These are phyloP conservation scores for Aechmea fasciata DNA, from an alignment of 176 grass and related monocot genomes.

Conservation along the genomic window DNA sequence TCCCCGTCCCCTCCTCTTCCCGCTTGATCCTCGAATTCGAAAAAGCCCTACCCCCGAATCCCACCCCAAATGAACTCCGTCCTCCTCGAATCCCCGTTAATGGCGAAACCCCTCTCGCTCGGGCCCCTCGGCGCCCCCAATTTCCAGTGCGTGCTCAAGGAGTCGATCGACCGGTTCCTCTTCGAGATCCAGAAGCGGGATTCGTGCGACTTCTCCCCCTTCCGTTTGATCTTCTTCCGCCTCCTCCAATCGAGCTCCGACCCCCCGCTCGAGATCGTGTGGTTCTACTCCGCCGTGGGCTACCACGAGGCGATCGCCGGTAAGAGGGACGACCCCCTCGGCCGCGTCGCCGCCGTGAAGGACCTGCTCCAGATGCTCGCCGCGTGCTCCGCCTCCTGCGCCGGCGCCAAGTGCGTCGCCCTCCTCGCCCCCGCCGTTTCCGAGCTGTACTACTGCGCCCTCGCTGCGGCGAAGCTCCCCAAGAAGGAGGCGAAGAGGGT, in stretches of 20 bases:
- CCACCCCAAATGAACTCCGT: conserved; percentile 26
- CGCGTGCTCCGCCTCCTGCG: conserved; percentile 47
- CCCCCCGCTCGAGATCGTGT: conserved; percentile 75
- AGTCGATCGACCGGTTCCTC: conserved; percentile 76
- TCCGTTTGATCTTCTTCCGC: conserved; percentile 72
- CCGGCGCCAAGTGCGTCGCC: conserved; percentile 56
- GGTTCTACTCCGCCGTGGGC: conserved; percentile 83
- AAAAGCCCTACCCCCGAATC: too few species aligned
- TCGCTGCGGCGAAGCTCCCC: conserved; percentile 22
- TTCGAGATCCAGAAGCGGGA: conserved; percentile 47
- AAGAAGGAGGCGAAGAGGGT: conserved; percentile 38
- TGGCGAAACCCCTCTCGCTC: conserved; percentile 49
- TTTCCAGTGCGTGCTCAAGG: conserved; percentile 66
- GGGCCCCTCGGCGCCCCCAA: conserved; percentile 40
- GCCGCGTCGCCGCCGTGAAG: conserved; percentile 33
- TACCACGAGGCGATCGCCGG: conserved; percentile 56
- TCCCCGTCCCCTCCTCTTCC: conserved; percentile 13
- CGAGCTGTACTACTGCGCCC: conserved; percentile 57
- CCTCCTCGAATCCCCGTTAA: conserved; percentile 46
- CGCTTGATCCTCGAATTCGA: conserved; percentile 14
- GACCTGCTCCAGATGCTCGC: conserved; percentile 66
- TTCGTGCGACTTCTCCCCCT: conserved; percentile 63
- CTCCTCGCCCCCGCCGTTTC: conserved; percentile 72
- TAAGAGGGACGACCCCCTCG: conserved; percentile 19
- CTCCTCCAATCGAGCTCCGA: conserved; percentile 57